Conservation (phyloP, 768 basidiomycete species). For the Butyriboletus loyo region DNA sequence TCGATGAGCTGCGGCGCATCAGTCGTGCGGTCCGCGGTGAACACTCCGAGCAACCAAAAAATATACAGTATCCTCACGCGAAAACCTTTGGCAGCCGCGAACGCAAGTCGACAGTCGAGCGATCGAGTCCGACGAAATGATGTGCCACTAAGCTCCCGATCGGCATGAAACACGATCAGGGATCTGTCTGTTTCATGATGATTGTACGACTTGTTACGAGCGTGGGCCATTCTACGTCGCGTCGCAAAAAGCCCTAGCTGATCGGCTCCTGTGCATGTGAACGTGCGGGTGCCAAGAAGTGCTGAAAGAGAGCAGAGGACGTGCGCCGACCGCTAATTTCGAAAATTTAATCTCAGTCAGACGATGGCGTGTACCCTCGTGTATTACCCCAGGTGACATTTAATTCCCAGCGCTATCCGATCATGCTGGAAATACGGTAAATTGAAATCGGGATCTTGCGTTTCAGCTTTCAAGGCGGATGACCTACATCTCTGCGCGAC, state of each 20-base stretch:
- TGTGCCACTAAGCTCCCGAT: too few species aligned
- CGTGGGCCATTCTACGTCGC: background rate
- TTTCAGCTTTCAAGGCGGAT: background rate
- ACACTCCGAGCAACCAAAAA: too few species aligned
- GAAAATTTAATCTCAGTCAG: background rate
- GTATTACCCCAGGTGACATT: background rate
- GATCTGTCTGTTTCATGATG: background rate
- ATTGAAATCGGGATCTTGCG: background rate
- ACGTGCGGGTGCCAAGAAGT: background rate
- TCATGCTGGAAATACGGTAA: background rate
- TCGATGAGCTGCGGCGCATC: too few species aligned
- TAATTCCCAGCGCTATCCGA: conserved; percentile 4
- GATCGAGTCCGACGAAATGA: too few species aligned
- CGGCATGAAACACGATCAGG: too few species aligned
- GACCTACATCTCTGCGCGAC: background rate
- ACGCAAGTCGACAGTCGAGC: too few species aligned
- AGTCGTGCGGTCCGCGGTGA: too few species aligned
- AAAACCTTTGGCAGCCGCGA: too few species aligned
- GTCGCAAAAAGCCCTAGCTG: background rate
- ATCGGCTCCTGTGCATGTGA: background rate
- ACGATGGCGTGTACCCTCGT: background rate
- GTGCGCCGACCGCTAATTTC: background rate
- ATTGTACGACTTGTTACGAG: background rate
- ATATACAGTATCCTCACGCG: too few species aligned
- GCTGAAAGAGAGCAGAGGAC: background rate